phyloP scores from a whole-genome alignment of 139 green algal genomes.

The Coccomyxa sp. region DNA sequence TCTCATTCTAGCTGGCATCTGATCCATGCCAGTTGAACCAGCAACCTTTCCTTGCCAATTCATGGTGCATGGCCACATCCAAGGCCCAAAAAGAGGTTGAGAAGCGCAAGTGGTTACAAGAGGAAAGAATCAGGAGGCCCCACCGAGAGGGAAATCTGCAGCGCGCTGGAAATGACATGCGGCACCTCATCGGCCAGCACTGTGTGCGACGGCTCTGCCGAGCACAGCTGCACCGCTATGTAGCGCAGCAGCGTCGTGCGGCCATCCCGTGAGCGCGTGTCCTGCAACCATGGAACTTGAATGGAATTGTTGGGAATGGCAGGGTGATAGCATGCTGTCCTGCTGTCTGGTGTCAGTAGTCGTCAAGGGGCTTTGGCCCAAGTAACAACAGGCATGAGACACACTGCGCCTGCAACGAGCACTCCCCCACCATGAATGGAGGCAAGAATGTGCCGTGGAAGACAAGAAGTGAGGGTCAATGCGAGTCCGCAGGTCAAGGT shows the following conservation, averaged over 20 bases:
- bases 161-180: slow-evolving; percentile 4
- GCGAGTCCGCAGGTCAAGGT: not conserved
- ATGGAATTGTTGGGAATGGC: not conserved
- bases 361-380: not conserved
- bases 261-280: slow-evolving; percentile 38
- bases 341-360: not conserved
- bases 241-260: slow-evolving; percentile 29
- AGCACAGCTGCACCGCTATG: slow-evolving; percentile 21
- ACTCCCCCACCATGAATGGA: not conserved
- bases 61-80: not conserved
- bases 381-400: not conserved
- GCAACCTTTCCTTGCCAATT: no score
- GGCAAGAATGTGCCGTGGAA: not conserved
- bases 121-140: not conserved
- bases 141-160: slow-evolving; percentile 14
- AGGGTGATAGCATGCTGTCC: not conserved
- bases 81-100: not conserved
- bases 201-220: not conserved
- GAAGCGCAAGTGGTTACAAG: not conserved
- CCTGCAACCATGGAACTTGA: slow-evolving; percentile 1
- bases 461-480: not conserved
- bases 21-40: no score
- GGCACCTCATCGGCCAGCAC: slow-evolving; percentile 23
- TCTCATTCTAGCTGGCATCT: not conserved
- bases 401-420: not conserved